Conservation (phyloP, 352 stramenopile genomes). For the Phytopythium sindhum region DNA sequence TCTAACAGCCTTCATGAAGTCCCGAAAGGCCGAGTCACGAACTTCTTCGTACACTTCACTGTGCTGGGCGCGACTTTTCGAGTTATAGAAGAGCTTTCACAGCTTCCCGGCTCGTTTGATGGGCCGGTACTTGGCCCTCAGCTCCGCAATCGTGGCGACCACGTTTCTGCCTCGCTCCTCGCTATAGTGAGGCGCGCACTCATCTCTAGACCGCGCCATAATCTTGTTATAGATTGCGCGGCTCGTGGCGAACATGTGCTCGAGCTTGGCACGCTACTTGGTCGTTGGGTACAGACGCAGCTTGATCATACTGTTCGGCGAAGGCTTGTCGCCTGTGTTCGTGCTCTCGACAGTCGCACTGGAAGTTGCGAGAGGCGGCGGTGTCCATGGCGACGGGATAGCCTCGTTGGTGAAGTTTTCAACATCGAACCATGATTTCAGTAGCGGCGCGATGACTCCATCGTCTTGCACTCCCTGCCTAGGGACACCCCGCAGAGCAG, state of each 20-base stretch:
- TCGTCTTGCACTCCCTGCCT: too few species aligned
- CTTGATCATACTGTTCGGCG: not conserved
- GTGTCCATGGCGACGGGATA: not conserved
- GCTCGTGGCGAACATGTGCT: conserved; percentile 7
- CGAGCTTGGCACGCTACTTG: not conserved
- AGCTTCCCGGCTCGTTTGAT: not conserved
- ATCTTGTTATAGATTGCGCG: conserved; percentile 7
- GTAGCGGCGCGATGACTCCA: not conserved
- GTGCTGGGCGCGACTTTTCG: not conserved
- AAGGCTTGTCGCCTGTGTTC: too few species aligned
- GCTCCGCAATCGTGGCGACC: not conserved
- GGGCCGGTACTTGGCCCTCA: not conserved
- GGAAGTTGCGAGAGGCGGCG: not conserved
- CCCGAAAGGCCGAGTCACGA: not conserved
- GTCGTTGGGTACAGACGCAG: conserved; percentile 3
- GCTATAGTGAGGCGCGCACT: not conserved
- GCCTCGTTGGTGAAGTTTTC: not conserved
- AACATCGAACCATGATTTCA: not conserved
- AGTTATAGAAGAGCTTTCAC: not conserved
- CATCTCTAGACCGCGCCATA: not conserved
- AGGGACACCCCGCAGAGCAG: too few species aligned
- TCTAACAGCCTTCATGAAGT: not conserved
- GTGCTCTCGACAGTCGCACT: not conserved
- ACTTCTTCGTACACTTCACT: not conserved
- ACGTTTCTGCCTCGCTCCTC: not conserved